Percentiles rank a stretch among this genome's conserved stretches.
Evolutionary conservation across 495 filamentous ascomycete genomes (phyloP).

Genomic region (Aspergillus sparsus): DNA sequence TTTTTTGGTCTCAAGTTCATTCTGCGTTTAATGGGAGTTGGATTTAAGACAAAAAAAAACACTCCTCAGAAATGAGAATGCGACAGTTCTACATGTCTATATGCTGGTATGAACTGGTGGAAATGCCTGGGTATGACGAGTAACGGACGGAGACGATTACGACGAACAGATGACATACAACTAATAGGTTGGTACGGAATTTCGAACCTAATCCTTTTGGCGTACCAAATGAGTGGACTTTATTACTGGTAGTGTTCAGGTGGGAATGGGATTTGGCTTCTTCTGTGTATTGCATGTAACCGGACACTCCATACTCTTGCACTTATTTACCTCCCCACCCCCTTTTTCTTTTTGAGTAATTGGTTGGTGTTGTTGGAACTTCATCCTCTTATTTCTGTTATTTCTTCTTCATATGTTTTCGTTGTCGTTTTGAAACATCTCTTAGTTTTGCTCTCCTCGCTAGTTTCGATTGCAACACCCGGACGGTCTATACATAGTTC

Average conservation of each 20-base stretch:
- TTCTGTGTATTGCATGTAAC: constrained; percentile 18
- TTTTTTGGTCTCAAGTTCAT: constrained; percentile 15
- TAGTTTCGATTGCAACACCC: constrained; percentile 21
- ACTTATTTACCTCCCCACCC: constrained; percentile 3
- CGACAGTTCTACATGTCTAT: constrained; percentile 25
- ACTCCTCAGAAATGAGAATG: constrained; percentile 1
- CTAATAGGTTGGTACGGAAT: constrained; percentile 22
- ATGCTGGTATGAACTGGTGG: constrained; percentile 21
- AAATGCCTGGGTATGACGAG: constrained; percentile 19
- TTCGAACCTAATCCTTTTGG: constrained; percentile 26
- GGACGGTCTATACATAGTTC: constrained; percentile 18
- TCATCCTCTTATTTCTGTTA: constrained; percentile 21
- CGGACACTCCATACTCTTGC: constrained; percentile 10
- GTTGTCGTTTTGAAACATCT: constrained; percentile 10
- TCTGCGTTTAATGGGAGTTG: constrained; percentile 14
- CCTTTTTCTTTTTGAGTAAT: constrained; percentile 19
- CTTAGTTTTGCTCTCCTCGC: constrained; percentile 9
- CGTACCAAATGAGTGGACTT: constrained; percentile 23
- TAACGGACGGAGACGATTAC: constrained; percentile 28
- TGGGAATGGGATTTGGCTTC: constrained; percentile 14
- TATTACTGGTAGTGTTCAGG: constrained; percentile 18
- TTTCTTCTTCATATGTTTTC: constrained; percentile 4
- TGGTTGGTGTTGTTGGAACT: constrained; percentile 27
- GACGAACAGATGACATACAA: constrained; percentile 33
- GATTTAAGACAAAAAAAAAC: constrained; percentile 15